A percentile compares a stretch with the other conserved stretches of the same genome.
Evolutionary conservation across 257 asterid genomes (phyloP).

Genomic region (Ophiorrhiza pumila): DNA sequence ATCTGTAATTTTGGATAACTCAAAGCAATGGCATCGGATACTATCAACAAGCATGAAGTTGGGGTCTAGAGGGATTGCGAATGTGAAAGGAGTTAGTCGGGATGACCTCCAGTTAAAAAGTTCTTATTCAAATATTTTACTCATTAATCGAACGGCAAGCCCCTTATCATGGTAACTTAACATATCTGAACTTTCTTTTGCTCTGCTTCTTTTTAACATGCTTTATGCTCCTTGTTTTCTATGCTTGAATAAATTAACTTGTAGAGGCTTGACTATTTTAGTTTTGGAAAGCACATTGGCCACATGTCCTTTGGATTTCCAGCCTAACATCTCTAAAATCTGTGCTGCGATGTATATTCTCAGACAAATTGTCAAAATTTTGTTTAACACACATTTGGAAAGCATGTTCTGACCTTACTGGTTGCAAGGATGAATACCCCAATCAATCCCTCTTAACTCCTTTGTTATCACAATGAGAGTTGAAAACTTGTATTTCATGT

Average conservation of each 20-base stretch:
- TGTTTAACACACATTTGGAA: background rate
- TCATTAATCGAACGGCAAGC: conserved; percentile 89
- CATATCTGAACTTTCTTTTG: conserved; percentile 12
- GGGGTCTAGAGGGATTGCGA: conserved; percentile 81
- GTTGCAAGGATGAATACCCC: background rate
- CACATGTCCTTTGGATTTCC: background rate
- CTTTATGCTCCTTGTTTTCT: background rate
- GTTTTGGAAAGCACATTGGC: background rate
- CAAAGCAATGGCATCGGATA: conserved; percentile 79
- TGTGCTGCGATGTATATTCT: background rate
- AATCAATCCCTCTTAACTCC: background rate
- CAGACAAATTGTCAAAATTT: background rate
- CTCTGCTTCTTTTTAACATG: conserved; percentile 14
- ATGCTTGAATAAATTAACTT: background rate
- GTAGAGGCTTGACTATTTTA: background rate
- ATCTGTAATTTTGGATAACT: conserved; percentile 86
- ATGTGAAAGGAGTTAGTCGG: conserved; percentile 74
- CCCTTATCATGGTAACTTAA: conserved; percentile 76
- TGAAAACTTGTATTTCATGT: background rate
- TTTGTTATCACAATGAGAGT: background rate
- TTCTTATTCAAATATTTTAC: conserved; percentile 61
- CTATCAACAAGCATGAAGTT: conserved; percentile 86
- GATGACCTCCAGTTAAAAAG: conserved; percentile 56
- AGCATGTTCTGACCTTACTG: background rate
- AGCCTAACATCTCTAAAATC: background rate